phyloP scores from a whole-genome alignment of 2,329 filamentous ascomycete genomes.

The Rutstroemia sp. region DNA sequence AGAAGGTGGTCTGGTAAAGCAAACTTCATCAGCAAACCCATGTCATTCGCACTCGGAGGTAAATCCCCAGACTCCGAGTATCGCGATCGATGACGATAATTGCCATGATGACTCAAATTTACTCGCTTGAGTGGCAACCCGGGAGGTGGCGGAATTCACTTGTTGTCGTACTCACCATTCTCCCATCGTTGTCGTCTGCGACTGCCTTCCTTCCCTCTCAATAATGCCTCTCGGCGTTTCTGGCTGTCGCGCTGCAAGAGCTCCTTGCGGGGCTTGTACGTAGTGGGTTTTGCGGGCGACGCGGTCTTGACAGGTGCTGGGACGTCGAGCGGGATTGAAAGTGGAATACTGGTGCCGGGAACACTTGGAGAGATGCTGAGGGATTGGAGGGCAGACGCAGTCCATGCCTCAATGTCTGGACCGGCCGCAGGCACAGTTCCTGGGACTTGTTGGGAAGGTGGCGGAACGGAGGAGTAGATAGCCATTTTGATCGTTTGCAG shows the following conservation, averaged over 20 bases:
- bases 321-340: slow-evolving; percentile 68
- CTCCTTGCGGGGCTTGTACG: slow-evolving; percentile 27
- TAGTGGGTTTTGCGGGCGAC: slow-evolving; percentile 24
- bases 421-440: slow-evolving; percentile 24
- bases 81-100: slow-evolving; percentile 3
- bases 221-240: slow-evolving; percentile 41
- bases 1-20: slow-evolving; percentile 64
- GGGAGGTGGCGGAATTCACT: background rate
- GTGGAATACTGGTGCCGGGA: slow-evolving; percentile 53
- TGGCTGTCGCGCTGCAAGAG: slow-evolving; percentile 49
- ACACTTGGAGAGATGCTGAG: slow-evolving; percentile 47
- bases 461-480: slow-evolving; percentile 46
- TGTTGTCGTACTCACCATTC: slow-evolving; percentile 57
- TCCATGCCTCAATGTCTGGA: slow-evolving; percentile 62
- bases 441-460: slow-evolving; percentile 34
- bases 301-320: slow-evolving; percentile 31
- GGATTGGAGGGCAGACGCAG: slow-evolving; percentile 48
- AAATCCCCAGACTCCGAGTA: slow-evolving; percentile 7
- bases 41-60: slow-evolving; percentile 8
- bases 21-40: slow-evolving; percentile 6
- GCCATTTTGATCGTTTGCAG: slow-evolving; percentile 34
- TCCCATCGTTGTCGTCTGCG: slow-evolving; percentile 86
- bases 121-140: background rate
- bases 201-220: slow-evolving; percentile 88
- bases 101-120: background rate